Evolutionary conservation across 2,329 filamentous ascomycete genomes (phyloP), one percentile per base, ranked within the genome.

Genomic region (Colletotrichum sp.): DNA sequence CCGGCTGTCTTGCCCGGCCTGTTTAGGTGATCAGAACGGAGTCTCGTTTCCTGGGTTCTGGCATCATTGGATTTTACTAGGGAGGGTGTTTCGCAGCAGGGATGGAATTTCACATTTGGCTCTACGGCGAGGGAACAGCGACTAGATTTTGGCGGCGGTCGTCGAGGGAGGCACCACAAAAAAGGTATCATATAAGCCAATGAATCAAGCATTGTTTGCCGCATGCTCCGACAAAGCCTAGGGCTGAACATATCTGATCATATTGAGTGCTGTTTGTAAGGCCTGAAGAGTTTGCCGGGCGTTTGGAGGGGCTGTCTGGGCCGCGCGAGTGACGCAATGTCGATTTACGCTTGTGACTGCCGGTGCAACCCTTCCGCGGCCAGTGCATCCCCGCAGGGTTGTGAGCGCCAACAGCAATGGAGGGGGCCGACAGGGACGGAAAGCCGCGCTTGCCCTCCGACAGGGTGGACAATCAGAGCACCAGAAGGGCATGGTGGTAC

Each of bases 41-140:
- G 67, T 77, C 36, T 77, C 52, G 32, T 75, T 75, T 67, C 16
- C 55, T 71, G 66, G 62, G 36, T 67, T 77, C 52, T 66, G 60
- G 71, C 75, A 71, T 70, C 57, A 60, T 77, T 77, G 71, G 72
- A 77, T 77, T 69, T 69, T 68, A 72, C 52, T 71, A 73, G 66
- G 62, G 44, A 76, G 32, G 73, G 68, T 44, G 28, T 69, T 73
- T 39, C 13, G 39, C 13, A 77, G 24, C 62, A 39, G 63, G 44
- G 67, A 63, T 32, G 52, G 62, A 63, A 64, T 36, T 32, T 63
- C n/a, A 57, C 26, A 55, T 67, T 75, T 72, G 39, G 44, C 18
- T 67, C 72, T 71, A 55, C 69, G 30, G n/a, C 39, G 57, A 39
- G 44, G 44, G 60, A 36, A 69, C 28, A 26, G 39, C 32, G 13